Base-by-base conservation (phyloP, 2,329 filamentous ascomycete species). In the Pyricularia grisea region DNA sequence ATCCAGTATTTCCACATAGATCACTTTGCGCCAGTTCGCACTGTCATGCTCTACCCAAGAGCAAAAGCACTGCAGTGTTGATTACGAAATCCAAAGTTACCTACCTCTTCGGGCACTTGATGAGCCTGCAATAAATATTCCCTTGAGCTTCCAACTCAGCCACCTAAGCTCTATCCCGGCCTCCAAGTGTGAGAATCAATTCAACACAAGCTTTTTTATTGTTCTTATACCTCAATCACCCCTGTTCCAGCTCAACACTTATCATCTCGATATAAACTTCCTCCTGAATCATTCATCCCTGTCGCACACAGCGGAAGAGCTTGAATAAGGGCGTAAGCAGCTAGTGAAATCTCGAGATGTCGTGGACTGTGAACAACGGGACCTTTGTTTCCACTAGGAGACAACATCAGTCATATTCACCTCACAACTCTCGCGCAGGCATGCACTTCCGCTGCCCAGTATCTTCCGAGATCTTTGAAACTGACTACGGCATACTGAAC, bases 401-500 rank as follows among this genome's bases (percentile, higher is more conserved):
- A 50, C 58, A 63, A 33, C 25, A 67, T 25, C 61, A 69, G 31
- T 28, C 68, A 64, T 67, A 65, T 28, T 42, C 64, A 14, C 65
- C 55, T 63, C 68, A 67, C 11, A 14, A 25, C 28, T 58, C 65
- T n/a, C 55, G 58, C 65, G 20, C 67, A 58, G 69, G 69, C 69
- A 70, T 60, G 69, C 36, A 30, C 36, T 67, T n/a, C 33, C 14
- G 31, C 60, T 20, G 67, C 65, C 28, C 33, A 31, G 28, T 33
- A 33, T 20, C 64, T 69, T 31, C 69, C 23, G 25, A 50, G 30
- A 65, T 66, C 10, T 66, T 17, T 64, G 27, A 23, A 66, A 68
- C 74, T 74, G 68, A 75, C 72, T 65, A 72, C 72, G 70, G 70
- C 66, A 67, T 14, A 33, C 69, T 67, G n/a, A 17, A 61, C 73